Conservation (phyloP, 345 rosid species). For the Brassica rapa region DNA sequence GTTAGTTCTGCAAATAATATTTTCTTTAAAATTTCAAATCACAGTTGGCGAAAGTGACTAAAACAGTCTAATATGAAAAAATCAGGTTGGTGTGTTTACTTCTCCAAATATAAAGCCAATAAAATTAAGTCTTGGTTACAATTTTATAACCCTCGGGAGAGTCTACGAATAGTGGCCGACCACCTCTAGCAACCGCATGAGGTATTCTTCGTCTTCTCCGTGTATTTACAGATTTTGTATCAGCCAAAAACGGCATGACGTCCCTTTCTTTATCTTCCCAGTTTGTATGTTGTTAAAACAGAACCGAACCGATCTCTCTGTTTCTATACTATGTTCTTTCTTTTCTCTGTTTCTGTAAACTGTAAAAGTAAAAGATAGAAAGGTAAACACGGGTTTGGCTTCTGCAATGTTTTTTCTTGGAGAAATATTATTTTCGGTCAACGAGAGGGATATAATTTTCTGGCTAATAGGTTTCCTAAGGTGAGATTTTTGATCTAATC, state of each 20-base stretch:
- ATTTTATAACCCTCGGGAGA: background rate
- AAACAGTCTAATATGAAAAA: background rate
- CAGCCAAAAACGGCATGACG: constrained; percentile 27
- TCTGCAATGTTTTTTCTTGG: constrained; percentile 2
- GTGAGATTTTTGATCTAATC: background rate
- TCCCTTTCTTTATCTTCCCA: background rate
- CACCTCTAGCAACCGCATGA: background rate
- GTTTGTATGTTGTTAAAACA: constrained; percentile 21
- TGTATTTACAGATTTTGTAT: constrained; percentile 21
- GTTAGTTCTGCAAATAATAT: background rate
- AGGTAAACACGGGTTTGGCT: background rate
- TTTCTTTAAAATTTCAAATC: background rate
- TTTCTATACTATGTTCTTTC: constrained; percentile 21
- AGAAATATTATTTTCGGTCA: constrained; percentile 13
- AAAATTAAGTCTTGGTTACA: background rate
- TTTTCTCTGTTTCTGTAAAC: background rate
- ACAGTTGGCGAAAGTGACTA: background rate
- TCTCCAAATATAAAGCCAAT: background rate
- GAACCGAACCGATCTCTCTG: constrained; percentile 22
- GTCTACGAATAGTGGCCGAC: constrained; percentile 8
- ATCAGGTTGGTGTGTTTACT: background rate
- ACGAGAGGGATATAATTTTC: background rate
- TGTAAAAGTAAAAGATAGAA: background rate
- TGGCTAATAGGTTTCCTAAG: background rate
- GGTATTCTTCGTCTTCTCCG: background rate